A percentile compares a stretch with the other conserved stretches of the same genome.
phyloP scores from a whole-genome alignment of 371 early-diverging fungal species.

The Mucor plumbeus region DNA sequence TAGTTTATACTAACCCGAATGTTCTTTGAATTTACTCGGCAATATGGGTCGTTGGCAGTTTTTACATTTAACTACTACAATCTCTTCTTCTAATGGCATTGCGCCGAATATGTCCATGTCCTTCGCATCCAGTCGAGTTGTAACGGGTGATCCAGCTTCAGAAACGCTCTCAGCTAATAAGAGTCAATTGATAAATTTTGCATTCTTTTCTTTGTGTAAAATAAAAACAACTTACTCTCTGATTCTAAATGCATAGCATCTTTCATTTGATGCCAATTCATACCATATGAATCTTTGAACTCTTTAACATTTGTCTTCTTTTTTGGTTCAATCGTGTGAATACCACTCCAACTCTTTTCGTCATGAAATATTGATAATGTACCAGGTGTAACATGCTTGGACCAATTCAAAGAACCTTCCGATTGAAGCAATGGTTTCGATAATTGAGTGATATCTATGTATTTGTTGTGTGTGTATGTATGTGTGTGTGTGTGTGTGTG shows the following conservation, averaged over 20 bases:
- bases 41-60: slow-evolving; percentile 44
- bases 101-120: slow-evolving; percentile 48
- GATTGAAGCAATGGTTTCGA: slow-evolving; percentile 40
- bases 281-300: slow-evolving; percentile 22
- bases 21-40: slow-evolving; percentile 44
- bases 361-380: slow-evolving; percentile 52
- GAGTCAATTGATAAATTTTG: background rate
- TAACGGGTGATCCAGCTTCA: slow-evolving; percentile 34
- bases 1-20: slow-evolving; percentile 35
- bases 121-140: slow-evolving; percentile 32
- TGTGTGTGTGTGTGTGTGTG: background rate
- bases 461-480: background rate
- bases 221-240: slow-evolving; percentile 23
- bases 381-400: slow-evolving; percentile 49
- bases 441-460: slow-evolving; percentile 42
- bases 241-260: slow-evolving; percentile 25
- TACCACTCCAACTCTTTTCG: slow-evolving; percentile 42
- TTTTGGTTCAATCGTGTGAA: slow-evolving; percentile 13
- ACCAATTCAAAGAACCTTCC: slow-evolving; percentile 34
- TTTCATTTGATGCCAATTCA: slow-evolving; percentile 23
- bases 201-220: background rate
- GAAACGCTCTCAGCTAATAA: slow-evolving; percentile 22
- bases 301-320: slow-evolving; percentile 22
- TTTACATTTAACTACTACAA: slow-evolving; percentile 46
- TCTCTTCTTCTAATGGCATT: slow-evolving; percentile 54